Base-by-base conservation (phyloP, 1,284 basidiomycete species). In the Ustilago tritici region DNA sequence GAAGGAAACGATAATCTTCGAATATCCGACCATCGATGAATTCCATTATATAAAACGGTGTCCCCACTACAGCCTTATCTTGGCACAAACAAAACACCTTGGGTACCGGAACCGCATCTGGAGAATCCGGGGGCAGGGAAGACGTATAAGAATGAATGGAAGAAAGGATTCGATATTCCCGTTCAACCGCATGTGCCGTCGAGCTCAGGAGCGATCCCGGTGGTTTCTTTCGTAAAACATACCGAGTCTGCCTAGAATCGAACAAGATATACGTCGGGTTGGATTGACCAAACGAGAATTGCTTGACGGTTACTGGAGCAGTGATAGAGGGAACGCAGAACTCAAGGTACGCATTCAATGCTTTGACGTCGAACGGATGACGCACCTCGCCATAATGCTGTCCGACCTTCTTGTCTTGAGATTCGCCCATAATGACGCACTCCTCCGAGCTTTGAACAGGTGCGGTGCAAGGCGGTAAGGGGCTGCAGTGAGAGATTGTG, bases 11-110 rank as follows among this genome's bases (percentile, higher is more conserved):
- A 14, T 90, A 88, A 86, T 98, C 92, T 9, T 93, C 93, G 87
- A 98, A 98, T 83, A 98, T 96, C 50, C 96, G 89, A 0, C 95
- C 96, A 54, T 86, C 61, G 57, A 98, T 85, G 85, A 93, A 98
- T 85, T 96, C 92, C 95, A 98, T 98, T 43, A 98, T 89, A 86
- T 98, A 98, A 88, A 98, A 98, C 0, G 93, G 90, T 36, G 94
- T 94, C 0, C 95, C 96, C 19, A 96, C 89, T 28, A 98, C 90
- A 2, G 87, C 83, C 35, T 82, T 87, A 83, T 98, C 93, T 41
- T 78, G 71, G 54, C 80, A 97, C 1, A 98, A 88, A 41, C 92
- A 89, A 78, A 92, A 92, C 0, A 95, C 94, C 79, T 92, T 90
- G 0, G 95, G 96, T 1, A 97, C 91, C 0, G 95, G 96, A 8